phyloP scores from a whole-genome alignment of 371 early-diverging fungal genomes.

The Conidiobolus incongruus region DNA sequence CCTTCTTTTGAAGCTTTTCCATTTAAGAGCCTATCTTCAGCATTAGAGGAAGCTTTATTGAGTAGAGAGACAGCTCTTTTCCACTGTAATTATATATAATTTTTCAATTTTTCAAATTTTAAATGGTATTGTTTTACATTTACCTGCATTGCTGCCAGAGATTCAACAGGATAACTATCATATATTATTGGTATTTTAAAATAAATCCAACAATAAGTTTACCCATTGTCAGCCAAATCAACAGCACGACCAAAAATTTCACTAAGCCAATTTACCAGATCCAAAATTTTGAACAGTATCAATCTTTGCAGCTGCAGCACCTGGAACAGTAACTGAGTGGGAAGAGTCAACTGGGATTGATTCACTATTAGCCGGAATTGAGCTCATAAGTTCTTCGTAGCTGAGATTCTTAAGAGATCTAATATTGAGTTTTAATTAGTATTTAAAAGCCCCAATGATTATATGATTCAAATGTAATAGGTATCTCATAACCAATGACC shows the following conservation, averaged over 20 bases:
- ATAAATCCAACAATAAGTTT: no score
- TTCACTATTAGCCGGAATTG: conserved; percentile 11
- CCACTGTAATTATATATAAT: conserved; percentile 23
- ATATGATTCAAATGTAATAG: no score
- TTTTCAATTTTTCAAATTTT: neutral
- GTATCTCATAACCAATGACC: no score
- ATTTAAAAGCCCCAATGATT: no score
- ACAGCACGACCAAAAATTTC: conserved; percentile 48
- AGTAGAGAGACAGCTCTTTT: conserved; percentile 16
- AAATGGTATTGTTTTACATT: no score
- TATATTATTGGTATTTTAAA: conserved; percentile 16
- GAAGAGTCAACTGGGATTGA: conserved; percentile 19
- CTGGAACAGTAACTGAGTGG: conserved; percentile 56
- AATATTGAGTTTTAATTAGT: no score
- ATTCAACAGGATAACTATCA: conserved; percentile 9
- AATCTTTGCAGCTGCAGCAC: conserved; percentile 60
- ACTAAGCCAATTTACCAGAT: conserved; percentile 26
- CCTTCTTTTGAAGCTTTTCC: conserved; percentile 35
- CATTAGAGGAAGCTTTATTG: conserved; percentile 17
- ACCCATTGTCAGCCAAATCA: conserved; percentile 45
- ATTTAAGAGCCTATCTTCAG: conserved; percentile 26
- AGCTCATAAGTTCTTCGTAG: conserved; percentile 14
- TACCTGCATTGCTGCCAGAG: neutral
- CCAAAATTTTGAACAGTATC: conserved; percentile 52
- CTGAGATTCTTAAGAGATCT: conserved; percentile 36